Base-by-base conservation (phyloP, 768 basidiomycete genomes). In the Leccinellum luteum region DNA sequence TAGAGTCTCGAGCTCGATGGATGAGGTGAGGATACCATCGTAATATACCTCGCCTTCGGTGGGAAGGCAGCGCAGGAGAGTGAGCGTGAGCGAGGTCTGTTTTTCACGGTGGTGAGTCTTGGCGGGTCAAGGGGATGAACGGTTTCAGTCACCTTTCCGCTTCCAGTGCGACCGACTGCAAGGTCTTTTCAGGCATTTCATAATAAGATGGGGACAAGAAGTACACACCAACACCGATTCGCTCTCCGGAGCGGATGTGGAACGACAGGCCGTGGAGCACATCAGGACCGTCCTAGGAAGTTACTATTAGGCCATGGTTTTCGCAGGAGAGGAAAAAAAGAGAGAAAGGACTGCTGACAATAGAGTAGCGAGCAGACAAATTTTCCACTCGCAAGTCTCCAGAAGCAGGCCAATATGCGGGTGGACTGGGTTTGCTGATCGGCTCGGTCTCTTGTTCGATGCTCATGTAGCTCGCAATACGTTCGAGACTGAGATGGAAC, bases 401-500 rank as follows among this genome's bases (percentile, higher is more conserved):
- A 15, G 79, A 81, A 10, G 81, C 73, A 0, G 86, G 86, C 86
- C 87, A 89, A 57, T 84, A 78, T 1, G 86, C 85, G 2, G 87
- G 85, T 3, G 86, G 86, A 43, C 80, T 41, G 25, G 48, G 7
- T 32, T 51, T 51, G 79, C 10, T 65, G 56, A n/a, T 69, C 56
- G 77, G 76, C 65, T 87, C 85, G 51, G 84, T 81, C 35, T 86
- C 85, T 55, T 55, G 58, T 21, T 55, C 58, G 30, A 85, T 84
- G 32, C 74, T 64, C n/a, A 86, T 66, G 64, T 84, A 87, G 45
- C 74, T 74, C 47, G 75, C 67, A 56, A 79, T 74, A 12, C 78
- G 65, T 63, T 76, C 65, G 7, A 70, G 49, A 32, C 72, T 71
- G 52, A 4, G 4, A 25, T 28, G 23, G 13, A 15, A 34, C 45